phyloP scores from a whole-genome alignment of 108 stramenopile species.

The Skeletonema marinoi region DNA sequence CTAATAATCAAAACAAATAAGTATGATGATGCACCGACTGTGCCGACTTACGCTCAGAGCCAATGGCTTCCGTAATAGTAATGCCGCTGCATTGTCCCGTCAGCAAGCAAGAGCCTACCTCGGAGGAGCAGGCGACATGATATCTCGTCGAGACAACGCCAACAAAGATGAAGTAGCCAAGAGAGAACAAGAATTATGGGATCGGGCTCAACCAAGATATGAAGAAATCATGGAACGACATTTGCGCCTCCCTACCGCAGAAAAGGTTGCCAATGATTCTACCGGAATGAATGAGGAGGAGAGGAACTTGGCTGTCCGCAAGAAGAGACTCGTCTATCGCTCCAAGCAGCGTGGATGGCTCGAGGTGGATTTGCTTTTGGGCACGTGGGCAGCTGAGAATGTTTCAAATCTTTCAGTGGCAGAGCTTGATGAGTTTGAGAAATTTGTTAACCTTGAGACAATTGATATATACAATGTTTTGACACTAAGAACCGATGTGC shows the following conservation, averaged over 20 bases:
- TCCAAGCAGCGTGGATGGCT: conserved; percentile 99
- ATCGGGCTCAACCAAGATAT: conserved; percentile 63
- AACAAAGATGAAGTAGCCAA: conserved; percentile 28
- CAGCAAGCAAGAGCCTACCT: conserved; percentile 57
- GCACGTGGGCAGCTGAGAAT: conserved; percentile 96
- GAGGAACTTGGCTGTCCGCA: conserved; percentile 68
- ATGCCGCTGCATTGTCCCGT: not conserved
- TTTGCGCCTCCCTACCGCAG: conserved; percentile 56
- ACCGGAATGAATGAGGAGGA: conserved; percentile 32
- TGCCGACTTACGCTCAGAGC: not conserved
- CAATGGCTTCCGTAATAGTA: not conserved
- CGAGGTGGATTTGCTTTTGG: conserved; percentile 97
- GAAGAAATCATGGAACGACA: conserved; percentile 74
- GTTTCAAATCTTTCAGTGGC: conserved; percentile 69
- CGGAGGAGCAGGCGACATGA: conserved; percentile 75
- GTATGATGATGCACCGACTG: not conserved
- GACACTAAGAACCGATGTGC: conserved; percentile 81
- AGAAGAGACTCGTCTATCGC: conserved; percentile 94
- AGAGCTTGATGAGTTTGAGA: conserved; percentile 94
- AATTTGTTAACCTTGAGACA: conserved; percentile 97
- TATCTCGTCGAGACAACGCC: conserved; percentile 25
- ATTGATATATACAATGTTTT: conserved; percentile 99
- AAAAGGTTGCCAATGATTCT: conserved; percentile 5
- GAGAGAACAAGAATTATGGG: conserved; percentile 69
- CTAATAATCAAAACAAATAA: not conserved